Conservation (phyloP, 1,139 yeast genomes). For the Cylindricascospora bacillispora region DNA sequence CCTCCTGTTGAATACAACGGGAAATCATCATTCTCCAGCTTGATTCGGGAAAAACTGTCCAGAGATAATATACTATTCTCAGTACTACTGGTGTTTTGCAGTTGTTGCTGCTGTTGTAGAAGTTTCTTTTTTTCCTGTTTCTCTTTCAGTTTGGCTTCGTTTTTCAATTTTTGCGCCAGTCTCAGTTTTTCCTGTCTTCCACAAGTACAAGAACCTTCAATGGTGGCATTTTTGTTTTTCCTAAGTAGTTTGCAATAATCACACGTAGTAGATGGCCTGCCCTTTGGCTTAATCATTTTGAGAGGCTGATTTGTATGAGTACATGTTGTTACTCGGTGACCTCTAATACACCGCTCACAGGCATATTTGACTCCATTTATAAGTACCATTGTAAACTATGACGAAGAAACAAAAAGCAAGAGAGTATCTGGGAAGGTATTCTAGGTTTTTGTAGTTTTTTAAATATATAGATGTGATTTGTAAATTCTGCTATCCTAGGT, state of each 20-base stretch:
- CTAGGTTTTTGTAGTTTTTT: too few relatives aligned
- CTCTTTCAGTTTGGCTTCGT: slow-evolving; percentile 30
- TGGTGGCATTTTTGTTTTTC: slow-evolving; percentile 44
- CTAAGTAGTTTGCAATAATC: slow-evolving; percentile 75
- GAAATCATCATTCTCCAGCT: too few relatives aligned
- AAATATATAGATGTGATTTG: too few relatives aligned
- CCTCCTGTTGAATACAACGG: too few relatives aligned
- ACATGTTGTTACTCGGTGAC: slow-evolving; percentile 90
- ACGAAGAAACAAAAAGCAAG: too few relatives aligned
- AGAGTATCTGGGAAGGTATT: too few relatives aligned
- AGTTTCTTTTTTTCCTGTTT: slow-evolving; percentile 28
- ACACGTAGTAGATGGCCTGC: slow-evolving; percentile 90
- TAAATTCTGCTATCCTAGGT: too few relatives aligned
- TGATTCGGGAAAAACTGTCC: too few relatives aligned
- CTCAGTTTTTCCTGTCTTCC: slow-evolving; percentile 34
- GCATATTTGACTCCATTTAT: slow-evolving; percentile 91
- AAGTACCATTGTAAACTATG: slow-evolving; percentile 48
- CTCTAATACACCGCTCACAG: slow-evolving; percentile 90
- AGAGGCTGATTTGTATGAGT: slow-evolving; percentile 84
- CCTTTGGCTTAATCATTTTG: slow-evolving; percentile 89
- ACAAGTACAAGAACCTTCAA: slow-evolving; percentile 53
- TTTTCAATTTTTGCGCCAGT: slow-evolving; percentile 29
- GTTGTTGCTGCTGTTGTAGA: too few relatives aligned
- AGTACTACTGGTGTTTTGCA: too few relatives aligned
- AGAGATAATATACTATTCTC: too few relatives aligned